Evolutionary conservation across 345 rosid genomes (phyloP).

Genomic region (Syzygium aqueum): DNA sequence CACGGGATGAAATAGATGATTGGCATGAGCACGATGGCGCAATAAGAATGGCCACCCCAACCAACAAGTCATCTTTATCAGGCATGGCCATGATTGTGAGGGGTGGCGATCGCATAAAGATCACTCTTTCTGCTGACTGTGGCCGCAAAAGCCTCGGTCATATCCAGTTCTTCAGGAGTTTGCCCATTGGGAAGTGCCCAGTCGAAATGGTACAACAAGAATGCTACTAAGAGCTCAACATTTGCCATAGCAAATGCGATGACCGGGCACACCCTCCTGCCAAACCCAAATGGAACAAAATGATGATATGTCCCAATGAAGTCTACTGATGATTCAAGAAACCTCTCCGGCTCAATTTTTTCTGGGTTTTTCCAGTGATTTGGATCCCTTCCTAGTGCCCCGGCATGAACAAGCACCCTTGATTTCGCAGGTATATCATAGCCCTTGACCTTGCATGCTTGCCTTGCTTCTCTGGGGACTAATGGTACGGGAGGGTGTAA

Average conservation of each 20-base stretch:
- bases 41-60: neutral
- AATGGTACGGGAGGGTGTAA: conserved; percentile 18
- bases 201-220: neutral
- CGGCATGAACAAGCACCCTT: neutral
- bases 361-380: conserved; percentile 6
- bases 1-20: neutral
- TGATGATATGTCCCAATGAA: neutral
- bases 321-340: conserved; percentile 1
- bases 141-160: neutral
- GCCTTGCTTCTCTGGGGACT: conserved; percentile 12
- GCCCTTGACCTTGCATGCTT: conserved; percentile 7
- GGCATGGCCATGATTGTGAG: neutral
- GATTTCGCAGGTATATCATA: conserved; percentile 7
- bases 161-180: neutral
- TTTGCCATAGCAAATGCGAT: neutral
- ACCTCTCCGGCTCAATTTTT: conserved; percentile 8
- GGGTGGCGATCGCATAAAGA: neutral
- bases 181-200: conserved; percentile 3
- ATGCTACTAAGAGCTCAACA: conserved; percentile 4
- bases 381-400: conserved; percentile 5
- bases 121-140: neutral
- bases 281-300: conserved; percentile 9
- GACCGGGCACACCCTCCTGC: conserved; percentile 10
- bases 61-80: neutral
- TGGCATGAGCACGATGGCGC: neutral